Conservation (phyloP, 176 grass and related monocot species). For the Miscanthus lutarioriparius region DNA sequence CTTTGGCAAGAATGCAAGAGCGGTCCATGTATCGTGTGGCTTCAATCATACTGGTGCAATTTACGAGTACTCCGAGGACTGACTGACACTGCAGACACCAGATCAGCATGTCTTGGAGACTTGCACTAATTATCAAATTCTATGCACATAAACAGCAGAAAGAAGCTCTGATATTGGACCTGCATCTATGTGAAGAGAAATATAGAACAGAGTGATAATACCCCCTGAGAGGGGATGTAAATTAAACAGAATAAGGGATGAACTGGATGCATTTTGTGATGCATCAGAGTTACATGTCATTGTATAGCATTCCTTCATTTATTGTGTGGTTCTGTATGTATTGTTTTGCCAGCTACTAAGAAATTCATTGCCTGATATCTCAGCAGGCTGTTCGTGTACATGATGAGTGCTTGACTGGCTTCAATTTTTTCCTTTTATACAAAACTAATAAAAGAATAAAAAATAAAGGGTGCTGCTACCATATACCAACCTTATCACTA, state of each 20-base stretch:
- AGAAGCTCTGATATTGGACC: not conserved
- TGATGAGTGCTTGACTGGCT: not conserved
- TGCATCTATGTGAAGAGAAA: not conserved
- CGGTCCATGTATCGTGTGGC: slow-evolving; percentile 80
- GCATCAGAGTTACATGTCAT: slow-evolving; percentile 15
- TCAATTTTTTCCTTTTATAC: too few relatives aligned
- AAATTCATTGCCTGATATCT: not conserved
- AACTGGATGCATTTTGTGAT: slow-evolving; percentile 18
- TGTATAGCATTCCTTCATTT: slow-evolving; percentile 33
- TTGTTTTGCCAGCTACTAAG: not conserved
- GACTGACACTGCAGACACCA: not conserved
- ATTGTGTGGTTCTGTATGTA: not conserved
- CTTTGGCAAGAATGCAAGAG: slow-evolving; percentile 49
- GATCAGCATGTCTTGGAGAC: not conserved
- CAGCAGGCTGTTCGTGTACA: not conserved
- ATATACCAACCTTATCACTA: too few relatives aligned
- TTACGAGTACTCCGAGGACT: slow-evolving; percentile 53
- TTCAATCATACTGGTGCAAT: slow-evolving; percentile 95
- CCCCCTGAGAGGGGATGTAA: not conserved
- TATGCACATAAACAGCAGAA: slow-evolving; percentile 27
- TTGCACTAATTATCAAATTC: not conserved
- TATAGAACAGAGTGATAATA: too few relatives aligned
- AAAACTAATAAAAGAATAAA: too few relatives aligned
- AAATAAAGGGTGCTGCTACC: too few relatives aligned
- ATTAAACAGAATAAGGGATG: slow-evolving; percentile 19